Evolutionary conservation across 345 rosid genomes (phyloP), one percentile per base, ranked within the genome.

Genomic region (Geranium brycei): DNA sequence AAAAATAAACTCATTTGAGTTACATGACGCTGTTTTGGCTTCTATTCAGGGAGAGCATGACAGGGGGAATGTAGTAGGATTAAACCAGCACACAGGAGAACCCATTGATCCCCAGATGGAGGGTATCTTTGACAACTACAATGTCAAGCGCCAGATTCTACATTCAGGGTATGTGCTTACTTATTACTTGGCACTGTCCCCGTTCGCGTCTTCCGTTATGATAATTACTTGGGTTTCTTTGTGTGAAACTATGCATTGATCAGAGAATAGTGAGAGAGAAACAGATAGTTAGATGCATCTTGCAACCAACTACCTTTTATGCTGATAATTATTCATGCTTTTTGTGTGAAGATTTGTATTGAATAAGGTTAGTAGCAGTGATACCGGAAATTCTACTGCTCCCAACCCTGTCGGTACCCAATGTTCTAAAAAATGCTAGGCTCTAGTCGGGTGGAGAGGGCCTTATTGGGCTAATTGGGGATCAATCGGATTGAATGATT

Each of bases 61-160:
- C 73, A 84, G 82, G 75, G 99, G 89, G 62, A 93, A 84, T 67
- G 56, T 88, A 7, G 99, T 91, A 17, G 97, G 99, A 68, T 71
- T 93, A 70, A 82, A 88, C 76, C 85, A 81, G 67, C 88, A 81
- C 64, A 83, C 91, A 0, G 96, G 95, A 64, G 97, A 92, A 38
- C 82, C 97, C 31, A 76, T 93, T 58, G 96, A 93, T 64, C 99
- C 99, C 30, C 86, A 74, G 62, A 81, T 88, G 83, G 87, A 86
- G 68, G 99, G 99, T 35, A 87, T 93, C 58, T 93, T 90, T 38
- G 97, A 93, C 78, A 93, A 93, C 65, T 93, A 87, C 82, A 83
- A 91, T 1, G 96, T 93, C 61, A 93, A 93, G 79, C 97, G 99
- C 69, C 97, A 93, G 69, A 77, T 90, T 61, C 77, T 93, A 61